Conservation (phyloP, 495 filamentous ascomycete genomes). For the Aspergillus olivimuriae region DNA sequence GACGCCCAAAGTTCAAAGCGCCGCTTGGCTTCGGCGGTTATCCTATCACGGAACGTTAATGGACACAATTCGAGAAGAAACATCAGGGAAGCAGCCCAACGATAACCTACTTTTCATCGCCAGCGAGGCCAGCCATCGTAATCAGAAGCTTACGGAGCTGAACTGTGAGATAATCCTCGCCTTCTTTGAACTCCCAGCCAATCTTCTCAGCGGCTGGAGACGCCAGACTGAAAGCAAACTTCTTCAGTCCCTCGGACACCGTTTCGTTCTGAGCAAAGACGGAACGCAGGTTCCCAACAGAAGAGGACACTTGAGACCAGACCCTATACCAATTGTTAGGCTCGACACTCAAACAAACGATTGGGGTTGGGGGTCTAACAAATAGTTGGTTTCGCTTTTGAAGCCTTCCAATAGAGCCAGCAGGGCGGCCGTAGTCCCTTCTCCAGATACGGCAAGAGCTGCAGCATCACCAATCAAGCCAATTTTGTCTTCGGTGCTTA, state of each 20-base stretch:
- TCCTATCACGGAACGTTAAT: constrained; percentile 38
- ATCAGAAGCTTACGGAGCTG: constrained; percentile 79
- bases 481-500: constrained; percentile 85
- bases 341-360: neutral
- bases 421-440: constrained; percentile 71
- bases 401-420: constrained; percentile 77
- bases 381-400: constrained; percentile 70
- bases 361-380: constrained; percentile 38
- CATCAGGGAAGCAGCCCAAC: neutral
- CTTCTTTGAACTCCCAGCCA: constrained; percentile 73
- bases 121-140: constrained; percentile 61
- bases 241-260: constrained; percentile 59
- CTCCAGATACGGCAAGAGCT: constrained; percentile 80
- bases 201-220: constrained; percentile 65
- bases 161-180: constrained; percentile 74
- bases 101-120: constrained; percentile 59
- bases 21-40: constrained; percentile 60
- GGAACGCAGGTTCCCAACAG: constrained; percentile 57
- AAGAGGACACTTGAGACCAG: constrained; percentile 75
- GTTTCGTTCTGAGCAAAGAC: constrained; percentile 55
- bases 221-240: constrained; percentile 66
- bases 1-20: constrained; percentile 70
- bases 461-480: constrained; percentile 86
- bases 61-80: neutral
- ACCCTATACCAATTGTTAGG: constrained; percentile 43